These are phyloP conservation scores for Vickermania spadyakhi DNA, from an alignment of 208 protist species.

Conservation along the genomic window DNA sequence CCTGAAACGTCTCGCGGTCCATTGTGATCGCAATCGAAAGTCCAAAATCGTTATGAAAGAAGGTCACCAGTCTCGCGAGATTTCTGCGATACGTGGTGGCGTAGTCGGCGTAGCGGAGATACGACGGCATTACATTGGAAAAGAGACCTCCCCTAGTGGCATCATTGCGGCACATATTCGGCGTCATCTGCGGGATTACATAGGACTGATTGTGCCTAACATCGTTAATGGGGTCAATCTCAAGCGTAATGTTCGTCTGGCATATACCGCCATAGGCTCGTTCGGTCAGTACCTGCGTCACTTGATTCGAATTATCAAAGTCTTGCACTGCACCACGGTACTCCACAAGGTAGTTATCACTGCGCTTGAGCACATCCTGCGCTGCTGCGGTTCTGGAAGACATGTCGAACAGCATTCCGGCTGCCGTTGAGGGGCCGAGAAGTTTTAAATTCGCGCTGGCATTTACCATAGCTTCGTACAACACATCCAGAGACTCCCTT, in stretches of 20 bases:
- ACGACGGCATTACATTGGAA: neutral
- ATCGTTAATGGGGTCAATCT: neutral
- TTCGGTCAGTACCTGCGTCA: neutral
- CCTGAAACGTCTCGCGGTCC: neutral
- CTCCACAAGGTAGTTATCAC: neutral
- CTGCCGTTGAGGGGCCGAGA: neutral
- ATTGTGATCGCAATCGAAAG: neutral
- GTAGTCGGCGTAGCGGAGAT: neutral
- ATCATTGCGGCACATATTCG: conserved; percentile 4
- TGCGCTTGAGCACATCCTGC: neutral
- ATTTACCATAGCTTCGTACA: neutral
- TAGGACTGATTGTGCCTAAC: neutral
- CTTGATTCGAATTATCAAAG: neutral
- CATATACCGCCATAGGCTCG: conserved; percentile 1
- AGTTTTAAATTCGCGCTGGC: neutral
- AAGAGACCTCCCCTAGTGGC: neutral
- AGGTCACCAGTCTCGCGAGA: neutral
- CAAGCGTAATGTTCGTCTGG: neutral
- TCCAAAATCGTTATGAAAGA: neutral
- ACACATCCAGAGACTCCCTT: neutral
- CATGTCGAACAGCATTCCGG: neutral
- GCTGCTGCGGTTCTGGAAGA: neutral
- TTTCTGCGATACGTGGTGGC: neutral
- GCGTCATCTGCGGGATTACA: neutral
- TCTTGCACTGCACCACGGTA: neutral